These are phyloP conservation scores for Asterophora lycoperdoides DNA, from an alignment of 768 basidiomycete genomes.

Conservation along the genomic window DNA sequence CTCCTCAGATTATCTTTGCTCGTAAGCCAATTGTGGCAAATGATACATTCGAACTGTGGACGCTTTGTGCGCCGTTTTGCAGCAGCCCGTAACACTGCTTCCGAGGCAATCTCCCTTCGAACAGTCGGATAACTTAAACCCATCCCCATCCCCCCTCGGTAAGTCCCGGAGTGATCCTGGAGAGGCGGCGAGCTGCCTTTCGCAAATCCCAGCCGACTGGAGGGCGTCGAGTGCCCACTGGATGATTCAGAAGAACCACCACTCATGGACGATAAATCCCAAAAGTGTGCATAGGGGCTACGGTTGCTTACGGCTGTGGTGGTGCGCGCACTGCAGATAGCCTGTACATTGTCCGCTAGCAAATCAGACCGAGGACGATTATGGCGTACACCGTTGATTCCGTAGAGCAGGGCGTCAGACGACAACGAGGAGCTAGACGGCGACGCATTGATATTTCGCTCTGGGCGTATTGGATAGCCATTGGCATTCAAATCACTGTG, in stretches of 20 bases:
- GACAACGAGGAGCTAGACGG: too few species aligned
- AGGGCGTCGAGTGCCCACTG: background rate
- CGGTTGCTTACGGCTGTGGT: conserved; percentile 2
- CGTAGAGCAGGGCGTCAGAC: background rate
- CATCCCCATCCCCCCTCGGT: conserved; percentile 7
- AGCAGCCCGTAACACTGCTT: conserved; percentile 16
- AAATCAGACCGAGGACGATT: conserved; percentile 3
- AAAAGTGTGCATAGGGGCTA: conserved; percentile 13
- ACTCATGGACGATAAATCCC: background rate
- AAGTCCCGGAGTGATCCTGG: conserved; percentile 3
- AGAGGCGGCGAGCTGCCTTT: too few species aligned
- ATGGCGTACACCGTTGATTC: conserved; percentile 5
- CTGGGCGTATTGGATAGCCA: too few species aligned
- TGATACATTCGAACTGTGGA: conserved; percentile 1
- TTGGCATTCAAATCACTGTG: background rate
- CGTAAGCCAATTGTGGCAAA: conserved; percentile 13
- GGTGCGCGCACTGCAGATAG: conserved; percentile 10
- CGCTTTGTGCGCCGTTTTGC: conserved; percentile 15
- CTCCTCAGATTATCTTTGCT: conserved; percentile 18
- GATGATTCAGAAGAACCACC: too few species aligned
- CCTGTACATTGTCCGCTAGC: background rate
- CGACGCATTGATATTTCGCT: too few species aligned
- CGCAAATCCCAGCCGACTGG: too few species aligned
- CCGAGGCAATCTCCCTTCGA: conserved; percentile 17
- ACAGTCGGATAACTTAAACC: conserved; percentile 7